Evolutionary conservation across 1,284 basidiomycete species (phyloP), one percentile per base, ranked within the genome.

Genomic region (Cryptococcus sp.): DNA sequence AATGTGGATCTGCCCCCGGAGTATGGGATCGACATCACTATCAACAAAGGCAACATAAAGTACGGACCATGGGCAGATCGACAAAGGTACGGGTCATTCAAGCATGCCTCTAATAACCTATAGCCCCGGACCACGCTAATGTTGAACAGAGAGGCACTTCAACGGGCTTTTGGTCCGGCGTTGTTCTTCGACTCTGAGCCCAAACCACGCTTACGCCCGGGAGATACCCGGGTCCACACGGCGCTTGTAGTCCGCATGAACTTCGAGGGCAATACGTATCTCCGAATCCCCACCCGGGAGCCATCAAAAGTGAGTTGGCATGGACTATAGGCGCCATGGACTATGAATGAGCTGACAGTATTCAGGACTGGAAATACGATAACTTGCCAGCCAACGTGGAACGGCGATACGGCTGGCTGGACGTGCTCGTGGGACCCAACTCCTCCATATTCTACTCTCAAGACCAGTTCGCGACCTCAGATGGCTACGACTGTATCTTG

Each of bases 61-160:
- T 96, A 96, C 70, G 93, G 93, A 0, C 93, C 93, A 4, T 97
- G 93, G 93, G 86, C 91, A 20, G 93, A 97, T 77, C 82, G 91
- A 28, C 92, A 94, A 75, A 81, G 91, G 87, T 86, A 69, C 11
- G 9, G 18, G 6, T n/a, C 36, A 16, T 20, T n/a, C n/a, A n/a
- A n/a, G n/a, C n/a, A n/a, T n/a, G n/a, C n/a, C n/a, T n/a, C n/a
- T n/a, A n/a, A n/a, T n/a, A n/a, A n/a, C n/a, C n/a, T n/a, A n/a
- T n/a, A n/a, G n/a, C 39, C 16, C 9, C 40, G 9, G 40, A 16
- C n/a, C 40, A 15, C 42, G 39, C 38, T 51, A 45, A 40, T 37
- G 9, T 21, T 12, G 5, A n/a, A 7, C 52, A 91, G 90, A 46
- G 83, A 80, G 16, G 83, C 89, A 52, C 76, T 96, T 23, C 91